Percentiles rank a stretch among this genome's conserved stretches.
These are phyloP conservation scores for Tephrocybe sp. DNA, from an alignment of 768 basidiomycete genomes.

Conservation along the genomic window DNA sequence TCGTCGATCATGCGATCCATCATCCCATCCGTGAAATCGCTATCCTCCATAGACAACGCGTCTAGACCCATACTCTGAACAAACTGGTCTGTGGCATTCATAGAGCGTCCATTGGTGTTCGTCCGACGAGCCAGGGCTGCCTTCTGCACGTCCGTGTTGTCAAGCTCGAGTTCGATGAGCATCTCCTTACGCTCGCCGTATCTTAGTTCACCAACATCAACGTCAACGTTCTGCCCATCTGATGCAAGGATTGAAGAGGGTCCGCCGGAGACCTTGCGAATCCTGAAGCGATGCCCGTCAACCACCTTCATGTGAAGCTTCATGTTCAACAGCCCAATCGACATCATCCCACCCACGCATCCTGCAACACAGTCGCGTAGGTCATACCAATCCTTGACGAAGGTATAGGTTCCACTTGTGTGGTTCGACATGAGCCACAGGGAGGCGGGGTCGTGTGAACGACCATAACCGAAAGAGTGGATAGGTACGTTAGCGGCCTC, in stretches of 20 bases:
- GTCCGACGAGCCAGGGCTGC: conserved; percentile 26
- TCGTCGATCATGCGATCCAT: conserved; percentile 98
- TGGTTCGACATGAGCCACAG: conserved; percentile 99
- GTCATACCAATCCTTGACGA: conserved; percentile 98
- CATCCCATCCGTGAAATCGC: conserved; percentile 85
- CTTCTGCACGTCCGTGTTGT: conserved; percentile 65
- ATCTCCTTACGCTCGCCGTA: conserved; percentile 99
- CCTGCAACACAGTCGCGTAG: conserved; percentile 91
- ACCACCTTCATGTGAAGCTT: conserved; percentile 94
- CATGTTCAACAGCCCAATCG: conserved; percentile 89
- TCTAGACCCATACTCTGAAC: conserved; percentile 86
- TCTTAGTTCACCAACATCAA: conserved; percentile 90
- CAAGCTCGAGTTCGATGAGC: conserved; percentile 93
- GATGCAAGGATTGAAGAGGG: conserved; percentile 82
- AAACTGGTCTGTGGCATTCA: conserved; percentile 88
- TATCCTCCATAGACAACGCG: conserved; percentile 68
- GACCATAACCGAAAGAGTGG: conserved; percentile 95
- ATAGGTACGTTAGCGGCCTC: conserved; percentile 97
- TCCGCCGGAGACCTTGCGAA: conserved; percentile 93
- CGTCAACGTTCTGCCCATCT: conserved; percentile 94
- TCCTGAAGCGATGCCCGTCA: conserved; percentile 86
- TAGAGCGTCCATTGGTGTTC: conserved; percentile 28
- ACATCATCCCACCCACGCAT: conserved; percentile 95
- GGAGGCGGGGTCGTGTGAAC: conserved; percentile 95
- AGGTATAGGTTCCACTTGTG: conserved; percentile 96